These are phyloP conservation scores for Yarrowia sp. DNA, from an alignment of 805 yeast genomes.

Conservation along the genomic window DNA sequence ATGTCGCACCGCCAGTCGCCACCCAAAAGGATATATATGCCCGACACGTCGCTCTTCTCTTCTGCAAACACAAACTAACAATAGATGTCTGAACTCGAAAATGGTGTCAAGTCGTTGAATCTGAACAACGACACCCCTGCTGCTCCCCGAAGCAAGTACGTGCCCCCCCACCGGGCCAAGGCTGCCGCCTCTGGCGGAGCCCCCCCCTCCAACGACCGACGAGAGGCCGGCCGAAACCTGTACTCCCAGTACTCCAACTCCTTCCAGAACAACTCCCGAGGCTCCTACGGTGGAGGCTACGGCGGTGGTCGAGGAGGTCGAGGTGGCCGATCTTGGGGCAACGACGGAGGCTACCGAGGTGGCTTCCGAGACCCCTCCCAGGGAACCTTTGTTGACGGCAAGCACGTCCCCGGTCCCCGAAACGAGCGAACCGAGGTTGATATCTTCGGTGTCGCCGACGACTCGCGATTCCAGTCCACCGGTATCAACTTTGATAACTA, in stretches of 20 bases:
- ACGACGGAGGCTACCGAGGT: slow-evolving; percentile 35
- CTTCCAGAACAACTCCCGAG: slow-evolving; percentile 30
- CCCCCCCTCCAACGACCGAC: slow-evolving; percentile 5
- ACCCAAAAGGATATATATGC: not conserved
- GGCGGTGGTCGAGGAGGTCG: slow-evolving; percentile 36
- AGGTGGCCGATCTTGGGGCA: slow-evolving; percentile 35
- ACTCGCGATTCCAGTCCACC: slow-evolving; percentile 70
- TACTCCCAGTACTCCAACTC: slow-evolving; percentile 32
- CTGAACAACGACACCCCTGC: slow-evolving; percentile 25
- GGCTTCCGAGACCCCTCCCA: slow-evolving; percentile 48
- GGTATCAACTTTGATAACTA: slow-evolving; percentile 99
- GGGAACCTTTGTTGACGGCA: slow-evolving; percentile 85
- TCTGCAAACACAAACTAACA: not conserved
- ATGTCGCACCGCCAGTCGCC: not conserved
- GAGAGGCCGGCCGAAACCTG: slow-evolving; percentile 25
- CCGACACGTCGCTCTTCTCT: not conserved
- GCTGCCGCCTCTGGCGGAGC: slow-evolving; percentile 13
- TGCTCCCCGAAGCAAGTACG: slow-evolving; percentile 21
- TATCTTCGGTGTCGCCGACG: slow-evolving; percentile 78
- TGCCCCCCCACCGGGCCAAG: slow-evolving; percentile 26
- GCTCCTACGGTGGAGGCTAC: slow-evolving; percentile 36
- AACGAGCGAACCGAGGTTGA: slow-evolving; percentile 71
- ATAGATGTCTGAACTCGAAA: slow-evolving; percentile 25
- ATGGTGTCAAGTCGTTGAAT: slow-evolving; percentile 25
- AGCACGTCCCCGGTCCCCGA: slow-evolving; percentile 75